These are phyloP conservation scores for Paraurostyla sp. DNA, from an alignment of 73 alveolate genomes.

Conservation along the genomic window DNA sequence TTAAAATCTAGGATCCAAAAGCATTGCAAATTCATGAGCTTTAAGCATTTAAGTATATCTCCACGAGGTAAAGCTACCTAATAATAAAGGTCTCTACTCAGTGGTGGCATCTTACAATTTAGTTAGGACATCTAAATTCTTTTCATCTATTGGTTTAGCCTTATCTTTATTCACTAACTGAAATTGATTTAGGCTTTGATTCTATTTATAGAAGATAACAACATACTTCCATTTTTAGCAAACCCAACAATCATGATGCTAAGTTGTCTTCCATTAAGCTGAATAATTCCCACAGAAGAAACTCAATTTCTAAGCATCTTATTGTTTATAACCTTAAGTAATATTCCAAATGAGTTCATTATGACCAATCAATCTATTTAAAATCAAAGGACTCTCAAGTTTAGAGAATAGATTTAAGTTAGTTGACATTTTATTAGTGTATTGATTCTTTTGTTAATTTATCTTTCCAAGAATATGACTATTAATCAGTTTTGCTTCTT, in stretches of 20 bases:
- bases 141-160: neutral
- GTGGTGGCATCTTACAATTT: neutral
- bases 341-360: conserved; percentile 17
- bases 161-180: neutral
- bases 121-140: neutral
- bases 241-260: conserved; percentile 12
- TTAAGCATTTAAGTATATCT: conserved; percentile 3
- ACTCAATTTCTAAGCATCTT: neutral
- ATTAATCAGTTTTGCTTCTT: neutral
- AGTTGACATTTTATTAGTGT: neutral
- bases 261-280: neutral
- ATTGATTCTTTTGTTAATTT: neutral
- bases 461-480: conserved; percentile 3
- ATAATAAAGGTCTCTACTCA: neutral
- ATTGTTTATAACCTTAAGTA: neutral
- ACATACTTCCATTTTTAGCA: conserved; percentile 43
- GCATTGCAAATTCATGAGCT: conserved; percentile 52
- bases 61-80: conserved; percentile 27
- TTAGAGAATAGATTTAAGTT: neutral
- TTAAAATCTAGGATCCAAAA: conserved; percentile 28
- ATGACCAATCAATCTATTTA: conserved; percentile 23
- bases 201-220: conserved; percentile 24
- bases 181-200: neutral
- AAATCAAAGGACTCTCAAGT: neutral
- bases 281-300: neutral